Percentiles rank a stretch among this genome's conserved stretches.
Evolutionary conservation across 2,329 filamentous ascomycete species (phyloP).

Genomic region (Penicillium sp.): DNA sequence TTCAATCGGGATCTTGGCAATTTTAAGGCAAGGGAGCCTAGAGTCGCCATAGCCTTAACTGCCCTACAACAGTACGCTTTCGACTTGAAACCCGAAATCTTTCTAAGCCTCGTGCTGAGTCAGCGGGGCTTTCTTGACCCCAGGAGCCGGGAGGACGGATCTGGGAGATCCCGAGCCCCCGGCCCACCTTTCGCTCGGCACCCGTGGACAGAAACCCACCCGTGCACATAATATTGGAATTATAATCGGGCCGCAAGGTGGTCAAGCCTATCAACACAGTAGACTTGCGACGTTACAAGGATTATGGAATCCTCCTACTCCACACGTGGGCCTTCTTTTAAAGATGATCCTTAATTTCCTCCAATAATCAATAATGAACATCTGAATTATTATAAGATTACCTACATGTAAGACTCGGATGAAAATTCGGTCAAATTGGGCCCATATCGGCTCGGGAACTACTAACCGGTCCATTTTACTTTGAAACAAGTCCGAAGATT

Average conservation of each 20-base stretch:
- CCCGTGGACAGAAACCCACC: neutral
- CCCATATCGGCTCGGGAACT: neutral
- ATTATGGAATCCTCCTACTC: neutral
- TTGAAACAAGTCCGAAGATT: neutral
- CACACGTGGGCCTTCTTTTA: neutral
- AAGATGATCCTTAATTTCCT: neutral
- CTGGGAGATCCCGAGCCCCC: neutral
- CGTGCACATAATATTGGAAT: neutral
- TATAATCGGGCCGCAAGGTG: neutral
- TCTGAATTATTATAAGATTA: no score
- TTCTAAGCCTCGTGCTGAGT: neutral
- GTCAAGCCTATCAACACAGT: neutral
- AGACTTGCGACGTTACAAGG: neutral
- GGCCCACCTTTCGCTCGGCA: neutral
- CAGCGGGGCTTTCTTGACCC: neutral
- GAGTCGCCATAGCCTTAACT: neutral
- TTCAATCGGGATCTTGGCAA: neutral
- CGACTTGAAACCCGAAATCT: no score
- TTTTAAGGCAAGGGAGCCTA: neutral
- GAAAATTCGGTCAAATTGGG: neutral
- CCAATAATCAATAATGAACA: no score
- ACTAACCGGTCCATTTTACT: neutral
- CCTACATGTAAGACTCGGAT: no score
- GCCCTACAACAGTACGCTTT: neutral
- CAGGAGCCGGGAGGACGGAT: neutral